Conservation (phyloP, 2,329 filamentous ascomycete genomes). For the Fusarium lyarnte region DNA sequence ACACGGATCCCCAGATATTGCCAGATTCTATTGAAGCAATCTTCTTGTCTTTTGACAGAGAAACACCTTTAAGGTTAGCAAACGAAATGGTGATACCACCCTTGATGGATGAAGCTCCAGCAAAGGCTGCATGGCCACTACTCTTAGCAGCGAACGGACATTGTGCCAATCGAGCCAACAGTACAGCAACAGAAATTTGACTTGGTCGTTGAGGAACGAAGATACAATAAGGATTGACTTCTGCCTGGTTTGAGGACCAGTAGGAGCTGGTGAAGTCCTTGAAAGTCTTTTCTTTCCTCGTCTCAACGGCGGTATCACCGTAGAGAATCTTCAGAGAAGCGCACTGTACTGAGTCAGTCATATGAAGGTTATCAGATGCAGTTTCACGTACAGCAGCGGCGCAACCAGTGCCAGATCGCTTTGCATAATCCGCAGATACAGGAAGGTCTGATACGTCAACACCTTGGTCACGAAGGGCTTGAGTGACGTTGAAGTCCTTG, state of each 20-base stretch:
- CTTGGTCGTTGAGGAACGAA: slow-evolving; percentile 13
- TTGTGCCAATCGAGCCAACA: slow-evolving; percentile 14
- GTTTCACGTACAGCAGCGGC: slow-evolving; percentile 4
- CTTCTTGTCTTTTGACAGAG: slow-evolving; percentile 43
- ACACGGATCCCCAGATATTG: slow-evolving; percentile 52
- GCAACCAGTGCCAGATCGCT: neutral
- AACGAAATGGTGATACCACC: slow-evolving; percentile 51
- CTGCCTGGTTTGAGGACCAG: slow-evolving; percentile 21
- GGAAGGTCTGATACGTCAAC: slow-evolving; percentile 10
- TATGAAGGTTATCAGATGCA: accelerated
- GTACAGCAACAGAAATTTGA: slow-evolving; percentile 6
- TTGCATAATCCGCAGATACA: neutral
- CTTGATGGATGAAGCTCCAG: slow-evolving; percentile 50
- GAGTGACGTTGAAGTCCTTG: slow-evolving; percentile 11
- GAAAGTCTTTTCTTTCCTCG: neutral
- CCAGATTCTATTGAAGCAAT: slow-evolving; percentile 51
- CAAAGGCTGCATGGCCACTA: slow-evolving; percentile 57
- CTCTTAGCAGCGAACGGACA: slow-evolving; percentile 51
- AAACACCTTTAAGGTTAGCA: slow-evolving; percentile 47
- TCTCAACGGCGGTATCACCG: slow-evolving; percentile 13
- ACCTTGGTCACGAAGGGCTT: slow-evolving; percentile 19
- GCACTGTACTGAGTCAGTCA: neutral
- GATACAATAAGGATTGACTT: slow-evolving; percentile 18
- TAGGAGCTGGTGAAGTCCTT: neutral
- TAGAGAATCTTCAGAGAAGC: slow-evolving; percentile 20